Evolutionary conservation across 768 basidiomycete species (phyloP).

Genomic region (Tricholoma hemisulphureum): DNA sequence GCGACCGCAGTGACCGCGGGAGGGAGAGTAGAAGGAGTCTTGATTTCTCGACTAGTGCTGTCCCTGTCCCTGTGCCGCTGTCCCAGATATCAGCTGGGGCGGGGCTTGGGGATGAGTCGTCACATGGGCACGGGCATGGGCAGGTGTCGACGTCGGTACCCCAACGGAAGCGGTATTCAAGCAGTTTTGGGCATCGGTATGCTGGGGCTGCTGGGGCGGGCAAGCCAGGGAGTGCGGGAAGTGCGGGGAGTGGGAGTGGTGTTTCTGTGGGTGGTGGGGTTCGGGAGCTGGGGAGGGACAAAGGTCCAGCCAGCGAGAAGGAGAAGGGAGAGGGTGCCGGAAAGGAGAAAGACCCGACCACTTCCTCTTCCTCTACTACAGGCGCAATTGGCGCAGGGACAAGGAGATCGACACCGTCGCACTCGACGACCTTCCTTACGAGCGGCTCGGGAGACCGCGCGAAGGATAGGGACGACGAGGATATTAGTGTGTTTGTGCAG

Average conservation of each 20-base stretch:
- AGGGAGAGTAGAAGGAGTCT: conserved; percentile 3
- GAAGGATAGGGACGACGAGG: conserved; percentile 64
- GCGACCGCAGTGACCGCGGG: background rate
- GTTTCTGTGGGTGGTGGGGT: conserved; percentile 9
- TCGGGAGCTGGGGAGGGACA: conserved; percentile 25
- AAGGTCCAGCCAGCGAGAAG: background rate
- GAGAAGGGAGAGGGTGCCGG: background rate
- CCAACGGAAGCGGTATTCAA: conserved; percentile 66
- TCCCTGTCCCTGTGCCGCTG: background rate
- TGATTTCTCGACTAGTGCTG: background rate
- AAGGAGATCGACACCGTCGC: background rate
- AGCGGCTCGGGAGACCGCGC: background rate
- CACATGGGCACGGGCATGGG: background rate
- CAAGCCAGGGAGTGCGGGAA: conserved; percentile 36
- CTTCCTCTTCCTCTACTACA: background rate
- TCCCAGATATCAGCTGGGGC: background rate
- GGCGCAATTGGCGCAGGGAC: background rate
- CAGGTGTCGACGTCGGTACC: background rate
- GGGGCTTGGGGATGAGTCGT: background rate
- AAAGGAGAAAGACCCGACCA: background rate
- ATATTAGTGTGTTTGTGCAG: conserved; percentile 74
- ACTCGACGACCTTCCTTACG: background rate
- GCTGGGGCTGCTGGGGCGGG: conserved; percentile 19
- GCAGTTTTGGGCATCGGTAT: conserved; percentile 76
- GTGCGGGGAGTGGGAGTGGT: conserved; percentile 25